These are phyloP conservation scores for Trichoderma cornu-damae DNA, from an alignment of 2,329 filamentous ascomycete species.

Conservation along the genomic window DNA sequence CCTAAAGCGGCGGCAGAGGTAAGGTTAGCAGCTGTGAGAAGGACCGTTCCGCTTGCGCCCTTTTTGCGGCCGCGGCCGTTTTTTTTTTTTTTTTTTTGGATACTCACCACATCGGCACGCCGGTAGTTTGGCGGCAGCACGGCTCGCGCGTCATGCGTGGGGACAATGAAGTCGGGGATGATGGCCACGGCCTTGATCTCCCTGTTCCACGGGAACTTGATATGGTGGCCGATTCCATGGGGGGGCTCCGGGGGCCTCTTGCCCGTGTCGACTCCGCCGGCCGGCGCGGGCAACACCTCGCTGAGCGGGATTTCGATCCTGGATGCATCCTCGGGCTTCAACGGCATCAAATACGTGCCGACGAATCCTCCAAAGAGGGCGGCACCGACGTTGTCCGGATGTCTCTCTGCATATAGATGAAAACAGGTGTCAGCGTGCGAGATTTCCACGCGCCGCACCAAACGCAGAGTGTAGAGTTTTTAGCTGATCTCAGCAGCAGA, in stretches of 20 bases:
- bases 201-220: conserved; percentile 87
- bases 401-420: conserved; percentile 56
- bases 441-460: no score
- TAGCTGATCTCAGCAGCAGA: conserved; percentile 15
- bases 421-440: background rate
- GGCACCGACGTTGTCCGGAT: conserved; percentile 91
- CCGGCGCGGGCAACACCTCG: conserved; percentile 85
- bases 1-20: conserved; percentile 43
- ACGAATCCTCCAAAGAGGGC: conserved; percentile 95
- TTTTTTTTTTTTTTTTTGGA: no score
- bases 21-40: background rate
- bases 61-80: no score
- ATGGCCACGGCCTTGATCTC: conserved; percentile 97
- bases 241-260: conserved; percentile 83
- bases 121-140: conserved; percentile 78
- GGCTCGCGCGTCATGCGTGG: conserved; percentile 84
- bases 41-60: background rate
- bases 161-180: conserved; percentile 91
- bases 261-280: conserved; percentile 87
- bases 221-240: conserved; percentile 87
- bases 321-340: conserved; percentile 82
- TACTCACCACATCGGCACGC: conserved; percentile 72
- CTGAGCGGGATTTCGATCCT: conserved; percentile 90
- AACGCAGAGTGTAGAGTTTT: background rate
- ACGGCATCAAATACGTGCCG: conserved; percentile 89